Evolutionary conservation across 139 green algal genomes (phyloP), one percentile per base, ranked within the genome.

Genomic region (Volvox reticuliferus): DNA sequence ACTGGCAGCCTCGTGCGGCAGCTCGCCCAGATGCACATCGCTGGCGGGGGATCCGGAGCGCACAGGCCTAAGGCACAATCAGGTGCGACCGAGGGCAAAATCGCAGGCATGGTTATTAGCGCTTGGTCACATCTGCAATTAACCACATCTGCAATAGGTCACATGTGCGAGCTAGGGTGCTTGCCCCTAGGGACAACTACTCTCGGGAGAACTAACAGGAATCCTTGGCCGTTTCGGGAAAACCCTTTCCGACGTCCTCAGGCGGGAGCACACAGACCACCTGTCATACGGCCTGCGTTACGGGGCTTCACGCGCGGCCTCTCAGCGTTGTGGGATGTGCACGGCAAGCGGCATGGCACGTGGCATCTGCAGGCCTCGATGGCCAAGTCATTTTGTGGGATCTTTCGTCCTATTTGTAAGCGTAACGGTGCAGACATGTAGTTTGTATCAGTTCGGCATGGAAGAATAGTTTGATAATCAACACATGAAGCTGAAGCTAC

Each of bases 361-460:
- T 79, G 82, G 82, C 82, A 20, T 88, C 82, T 1, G 35, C 63
- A 24, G 82, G 82, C 9, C 65, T 88, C 50, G 82, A 88, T 26
- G 82, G 82, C 16, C 82, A 79, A 67, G 65, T 88, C 18, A 55
- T 88, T 19, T 26, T 88, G 22, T 88, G 82, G 82, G 65, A 88
- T 62, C 65, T 88, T 32, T 88, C 82, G 33, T 37, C 82, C 20
- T 88, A 67, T 32, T 35, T 88, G 78, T 84, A 65, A 84, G 71
- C 71, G 28, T n/a, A 1, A 24, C 12, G 21, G 65, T 12, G 65
- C 65, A 24, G 16, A 9, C 16, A 14, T 55, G 44, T 55, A 14
- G 44, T 55, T 55, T 9, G 44, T 55, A 55, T 55, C 9, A 9
- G 44, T 55, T 9, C 5, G 44, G 5, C 44, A 55, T 55, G 44